phyloP scores from a whole-genome alignment of 192 early-diverging fungal species.

The Gryganskiella cystojenkinii region DNA sequence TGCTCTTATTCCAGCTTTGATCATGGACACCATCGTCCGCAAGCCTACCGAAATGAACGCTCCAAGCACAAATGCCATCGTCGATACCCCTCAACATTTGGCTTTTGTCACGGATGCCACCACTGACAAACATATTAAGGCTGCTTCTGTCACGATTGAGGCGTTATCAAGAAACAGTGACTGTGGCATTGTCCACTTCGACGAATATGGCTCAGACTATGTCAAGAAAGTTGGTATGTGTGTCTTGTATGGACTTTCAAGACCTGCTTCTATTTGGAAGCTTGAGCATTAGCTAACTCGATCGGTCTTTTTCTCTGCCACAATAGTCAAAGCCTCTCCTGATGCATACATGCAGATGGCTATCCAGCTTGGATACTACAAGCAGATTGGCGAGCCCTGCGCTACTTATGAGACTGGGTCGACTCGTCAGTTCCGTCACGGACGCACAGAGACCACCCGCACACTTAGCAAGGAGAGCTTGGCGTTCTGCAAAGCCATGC shows the following conservation, averaged over 20 bases:
- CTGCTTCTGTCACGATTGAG: slow-evolving; percentile 64
- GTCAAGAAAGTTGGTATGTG: slow-evolving; percentile 75
- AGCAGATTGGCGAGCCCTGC: slow-evolving; percentile 69
- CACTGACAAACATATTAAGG: slow-evolving; percentile 42
- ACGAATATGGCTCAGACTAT: slow-evolving; percentile 77
- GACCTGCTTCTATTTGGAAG: no score
- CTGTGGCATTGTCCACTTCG: slow-evolving; percentile 69
- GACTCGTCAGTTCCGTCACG: slow-evolving; percentile 83
- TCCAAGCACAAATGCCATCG: slow-evolving; percentile 26
- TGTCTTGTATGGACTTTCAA: neutral
- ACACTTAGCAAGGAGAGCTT: slow-evolving; percentile 77
- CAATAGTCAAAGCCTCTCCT: slow-evolving; percentile 61
- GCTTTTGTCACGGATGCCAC: slow-evolving; percentile 50
- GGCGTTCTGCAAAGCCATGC: slow-evolving; percentile 76
- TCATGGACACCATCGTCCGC: slow-evolving; percentile 61
- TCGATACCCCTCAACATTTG: slow-evolving; percentile 37
- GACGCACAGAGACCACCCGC: slow-evolving; percentile 89
- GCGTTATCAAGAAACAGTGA: slow-evolving; percentile 68
- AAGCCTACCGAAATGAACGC: slow-evolving; percentile 51
- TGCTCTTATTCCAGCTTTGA: slow-evolving; percentile 77
- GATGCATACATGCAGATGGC: slow-evolving; percentile 92
- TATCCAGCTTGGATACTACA: slow-evolving; percentile 86
- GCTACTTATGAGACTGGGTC: slow-evolving; percentile 89
- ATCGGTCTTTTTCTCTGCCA: no score
- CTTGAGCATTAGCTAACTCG: no score